Conservation (phyloP, 2,329 filamentous ascomycete genomes). For the Epichloe gansuensis region DNA sequence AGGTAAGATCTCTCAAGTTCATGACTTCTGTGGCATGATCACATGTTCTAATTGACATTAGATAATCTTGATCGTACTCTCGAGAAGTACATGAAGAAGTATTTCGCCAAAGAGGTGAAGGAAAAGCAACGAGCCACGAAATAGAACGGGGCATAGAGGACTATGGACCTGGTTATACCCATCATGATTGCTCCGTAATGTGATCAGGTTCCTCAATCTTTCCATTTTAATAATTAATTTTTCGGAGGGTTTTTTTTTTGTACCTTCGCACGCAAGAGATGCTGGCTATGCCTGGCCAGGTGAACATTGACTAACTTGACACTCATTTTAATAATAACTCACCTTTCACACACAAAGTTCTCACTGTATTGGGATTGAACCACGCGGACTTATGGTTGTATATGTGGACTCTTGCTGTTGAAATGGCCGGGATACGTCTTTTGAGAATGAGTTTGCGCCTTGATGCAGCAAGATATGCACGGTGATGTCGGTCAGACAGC, state of each 20-base stretch:
- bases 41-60: conserved; percentile 14
- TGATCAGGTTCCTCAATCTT: conserved; percentile 15
- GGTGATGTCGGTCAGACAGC: neutral
- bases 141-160: conserved; percentile 60
- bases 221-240: neutral
- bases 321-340: neutral
- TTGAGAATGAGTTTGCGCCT: neutral
- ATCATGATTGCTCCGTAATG: conserved; percentile 49
- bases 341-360: neutral
- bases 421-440: neutral
- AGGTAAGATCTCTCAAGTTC: conserved; percentile 27
- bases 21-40: neutral
- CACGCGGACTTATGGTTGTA: neutral
- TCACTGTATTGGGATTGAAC: neutral
- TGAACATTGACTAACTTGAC: too few species aligned
- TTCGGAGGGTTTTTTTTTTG: too few species aligned
- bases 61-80: conserved; percentile 59
- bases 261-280: too few species aligned
- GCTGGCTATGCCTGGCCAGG: too few species aligned
- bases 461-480: neutral
- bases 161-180: conserved; percentile 53
- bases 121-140: conserved; percentile 57
- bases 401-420: neutral
- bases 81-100: conserved; percentile 56
- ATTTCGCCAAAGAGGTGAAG: conserved; percentile 60